These are phyloP conservation scores for Kodamaea fukazawae DNA, from an alignment of 805 yeast species.

Conservation along the genomic window DNA sequence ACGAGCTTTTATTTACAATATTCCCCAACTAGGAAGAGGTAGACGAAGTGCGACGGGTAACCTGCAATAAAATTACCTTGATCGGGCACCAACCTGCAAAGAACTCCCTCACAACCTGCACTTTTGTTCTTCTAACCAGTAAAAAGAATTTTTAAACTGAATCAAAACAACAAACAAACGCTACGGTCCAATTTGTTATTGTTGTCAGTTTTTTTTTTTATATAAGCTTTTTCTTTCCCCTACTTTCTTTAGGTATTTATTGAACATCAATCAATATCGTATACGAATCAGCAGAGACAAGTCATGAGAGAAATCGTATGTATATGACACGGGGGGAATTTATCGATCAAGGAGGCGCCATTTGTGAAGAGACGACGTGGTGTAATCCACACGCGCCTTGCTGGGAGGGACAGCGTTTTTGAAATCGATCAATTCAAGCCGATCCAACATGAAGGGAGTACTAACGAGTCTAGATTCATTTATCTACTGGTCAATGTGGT, in stretches of 20 bases:
- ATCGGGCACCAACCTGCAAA: constrained; percentile 7
- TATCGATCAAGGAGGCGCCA: neutral
- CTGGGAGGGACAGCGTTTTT: neutral
- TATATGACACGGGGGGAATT: constrained; percentile 3
- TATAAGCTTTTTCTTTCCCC: constrained; percentile 10
- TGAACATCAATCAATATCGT: constrained; percentile 1
- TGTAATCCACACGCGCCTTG: neutral
- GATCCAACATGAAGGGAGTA: constrained; percentile 1
- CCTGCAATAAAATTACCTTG: neutral
- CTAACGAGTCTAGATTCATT: constrained; percentile 62
- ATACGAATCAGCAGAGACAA: constrained; percentile 4
- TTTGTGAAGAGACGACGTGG: neutral
- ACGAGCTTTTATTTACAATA: neutral
- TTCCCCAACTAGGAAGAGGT: neutral
- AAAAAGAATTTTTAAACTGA: constrained; percentile 5
- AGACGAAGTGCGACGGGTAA: neutral
- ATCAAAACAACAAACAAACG: constrained; percentile 12
- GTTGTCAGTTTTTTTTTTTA: constrained; percentile 9
- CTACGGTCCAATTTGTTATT: constrained; percentile 9
- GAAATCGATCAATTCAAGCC: constrained; percentile 4
- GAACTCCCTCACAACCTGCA: constrained; percentile 3
- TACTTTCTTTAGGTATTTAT: constrained; percentile 1
- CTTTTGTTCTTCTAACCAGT: constrained; percentile 1
- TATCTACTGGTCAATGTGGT: constrained; percentile 98
- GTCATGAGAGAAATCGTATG: constrained; percentile 32